These are phyloP conservation scores for Populus ilicifolia DNA, from an alignment of 345 rosid genomes.

Conservation along the genomic window DNA sequence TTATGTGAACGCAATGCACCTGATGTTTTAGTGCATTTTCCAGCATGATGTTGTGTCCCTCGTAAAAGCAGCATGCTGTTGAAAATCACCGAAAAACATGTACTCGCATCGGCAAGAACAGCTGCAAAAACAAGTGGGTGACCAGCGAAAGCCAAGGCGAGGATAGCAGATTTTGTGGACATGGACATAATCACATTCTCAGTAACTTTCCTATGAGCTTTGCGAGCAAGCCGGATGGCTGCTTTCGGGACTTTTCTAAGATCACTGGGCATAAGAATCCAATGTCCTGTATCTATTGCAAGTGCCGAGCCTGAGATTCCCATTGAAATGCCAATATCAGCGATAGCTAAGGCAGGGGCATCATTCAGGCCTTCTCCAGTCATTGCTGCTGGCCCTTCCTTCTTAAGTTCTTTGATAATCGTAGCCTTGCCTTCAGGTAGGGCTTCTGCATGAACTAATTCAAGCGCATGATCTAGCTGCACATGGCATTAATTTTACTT, in stretches of 20 bases:
- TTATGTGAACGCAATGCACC: neutral
- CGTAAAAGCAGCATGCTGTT: conserved; percentile 77
- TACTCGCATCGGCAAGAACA: conserved; percentile 81
- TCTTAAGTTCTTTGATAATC: conserved; percentile 47
- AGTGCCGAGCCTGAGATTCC: conserved; percentile 89
- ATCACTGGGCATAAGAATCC: conserved; percentile 84
- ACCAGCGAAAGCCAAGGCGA: conserved; percentile 71
- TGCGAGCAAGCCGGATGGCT: conserved; percentile 56
- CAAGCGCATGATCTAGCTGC: conserved; percentile 66
- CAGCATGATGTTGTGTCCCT: conserved; percentile 9
- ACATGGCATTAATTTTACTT: conserved; percentile 31
- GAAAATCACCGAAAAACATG: conserved; percentile 75
- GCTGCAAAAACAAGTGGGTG: conserved; percentile 89
- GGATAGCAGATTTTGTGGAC: conserved; percentile 58
- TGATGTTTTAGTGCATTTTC: conserved; percentile 25
- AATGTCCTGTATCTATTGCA: conserved; percentile 74
- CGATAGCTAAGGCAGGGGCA: conserved; percentile 86
- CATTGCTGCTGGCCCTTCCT: conserved; percentile 69
- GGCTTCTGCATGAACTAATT: conserved; percentile 60
- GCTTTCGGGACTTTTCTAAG: conserved; percentile 61
- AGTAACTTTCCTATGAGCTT: conserved; percentile 58
- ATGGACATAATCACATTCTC: conserved; percentile 65
- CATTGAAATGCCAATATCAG: conserved; percentile 90
- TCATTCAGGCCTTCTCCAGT: conserved; percentile 91
- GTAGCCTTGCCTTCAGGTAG: conserved; percentile 69